Conservation (phyloP, 441 rosid genomes). For the Kokia cookei region DNA sequence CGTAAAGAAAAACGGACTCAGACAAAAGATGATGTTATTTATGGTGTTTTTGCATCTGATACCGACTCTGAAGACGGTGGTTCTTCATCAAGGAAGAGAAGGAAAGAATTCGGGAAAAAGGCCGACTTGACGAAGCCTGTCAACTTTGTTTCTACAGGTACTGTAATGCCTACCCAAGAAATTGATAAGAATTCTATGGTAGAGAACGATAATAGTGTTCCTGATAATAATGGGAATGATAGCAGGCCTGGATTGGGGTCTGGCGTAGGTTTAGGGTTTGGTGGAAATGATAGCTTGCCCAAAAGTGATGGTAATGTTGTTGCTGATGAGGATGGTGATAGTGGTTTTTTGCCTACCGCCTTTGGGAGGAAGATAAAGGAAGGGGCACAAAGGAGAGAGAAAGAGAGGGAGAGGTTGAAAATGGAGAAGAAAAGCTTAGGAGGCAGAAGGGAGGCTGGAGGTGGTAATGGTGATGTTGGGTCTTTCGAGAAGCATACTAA, state of each 20-base stretch:
- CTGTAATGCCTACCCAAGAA: constrained; percentile 62
- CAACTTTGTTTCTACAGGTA: constrained; percentile 64
- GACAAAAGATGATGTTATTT: constrained; percentile 60
- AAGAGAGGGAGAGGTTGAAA: constrained; percentile 31
- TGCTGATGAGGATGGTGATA: constrained; percentile 23
- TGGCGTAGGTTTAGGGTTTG: constrained; percentile 38
- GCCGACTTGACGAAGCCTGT: constrained; percentile 69
- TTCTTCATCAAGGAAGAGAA: constrained; percentile 30
- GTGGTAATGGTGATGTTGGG: constrained; percentile 39
- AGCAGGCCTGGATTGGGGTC: constrained; percentile 45
- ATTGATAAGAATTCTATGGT: constrained; percentile 46
- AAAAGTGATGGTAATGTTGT: constrained; percentile 6
- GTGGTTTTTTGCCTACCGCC: constrained; percentile 45
- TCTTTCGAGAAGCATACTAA: constrained; percentile 62
- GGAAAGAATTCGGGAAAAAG: constrained; percentile 38
- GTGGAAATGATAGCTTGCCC: background rate
- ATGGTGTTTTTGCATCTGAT: constrained; percentile 57
- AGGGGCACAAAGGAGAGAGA: constrained; percentile 51
- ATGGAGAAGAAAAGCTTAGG: constrained; percentile 48
- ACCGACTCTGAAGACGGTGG: constrained; percentile 56
- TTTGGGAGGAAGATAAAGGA: constrained; percentile 63
- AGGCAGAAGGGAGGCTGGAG: constrained; percentile 30
- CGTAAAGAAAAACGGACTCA: constrained; percentile 63
- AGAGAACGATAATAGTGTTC: constrained; percentile 26
- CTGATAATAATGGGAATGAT: constrained; percentile 20